Evolutionary conservation across 306 rosid species (phyloP), one percentile per base, ranked within the genome.

Genomic region (Prunus campanulata): DNA sequence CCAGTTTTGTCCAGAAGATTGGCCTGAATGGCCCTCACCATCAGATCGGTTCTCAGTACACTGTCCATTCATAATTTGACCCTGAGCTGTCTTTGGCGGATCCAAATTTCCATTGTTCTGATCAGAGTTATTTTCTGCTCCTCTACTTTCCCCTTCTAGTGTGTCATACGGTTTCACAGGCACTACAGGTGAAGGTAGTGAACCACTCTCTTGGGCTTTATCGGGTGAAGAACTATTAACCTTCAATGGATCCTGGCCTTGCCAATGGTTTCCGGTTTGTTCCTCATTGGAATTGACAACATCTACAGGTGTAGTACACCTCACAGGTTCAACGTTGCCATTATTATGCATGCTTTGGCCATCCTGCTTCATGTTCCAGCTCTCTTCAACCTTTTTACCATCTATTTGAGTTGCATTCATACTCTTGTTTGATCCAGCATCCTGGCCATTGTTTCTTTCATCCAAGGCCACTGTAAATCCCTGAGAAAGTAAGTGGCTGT

Each of bases 1-100:
- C 91, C 89, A 89, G 89, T 83, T 93, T 75, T 87, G 91, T 18
- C 86, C 88, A 59, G 93, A 86, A 80, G 97, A 91, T 77, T 90
- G 98, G 56, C 91, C 79, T 0, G 93, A 87, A 81, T 89, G 89
- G 25, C 84, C 93, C 71, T 93, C 93, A 69, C 88, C 82, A 66
- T 89, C 93, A 12, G 90, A 87, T 66, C 71, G 95, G 71, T 89
- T 90, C 81, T 83, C 90, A 71, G 29, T 79, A 74, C 79, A 80
- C 62, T 83, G 85, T 62, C 83, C 86, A 66, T 83, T 83, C 32
- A 71, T 83, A 79, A 80, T 76, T 79, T 81, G 92, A 72, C 82
- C 86, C 62, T 85, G 90, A 63, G 84, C 66, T 59, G 66, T 77
- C 71, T 74, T 80, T 62, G 66, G 78, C n/a, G 83, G 82, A 76